Base-by-base conservation (phyloP, 2,329 filamentous ascomycete species). In the Phoma sp. region DNA sequence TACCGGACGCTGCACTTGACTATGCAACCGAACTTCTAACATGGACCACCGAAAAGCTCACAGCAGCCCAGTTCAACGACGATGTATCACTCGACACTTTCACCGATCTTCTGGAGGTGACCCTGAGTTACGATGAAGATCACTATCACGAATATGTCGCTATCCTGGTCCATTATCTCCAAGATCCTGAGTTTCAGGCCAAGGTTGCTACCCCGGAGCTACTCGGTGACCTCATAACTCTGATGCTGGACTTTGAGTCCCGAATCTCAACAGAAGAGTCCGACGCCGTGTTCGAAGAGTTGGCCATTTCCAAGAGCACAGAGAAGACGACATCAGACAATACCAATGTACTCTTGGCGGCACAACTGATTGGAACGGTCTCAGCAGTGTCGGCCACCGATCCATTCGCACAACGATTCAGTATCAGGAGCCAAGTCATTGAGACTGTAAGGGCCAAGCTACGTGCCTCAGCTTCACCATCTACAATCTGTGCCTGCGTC, bases 11-110 rank as follows among this genome's bases (percentile, higher is more conserved):
- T 25, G 71, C 64, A 7, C 47, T 71, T 4, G 70, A 74, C 32
- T 74, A 74, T 49, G 72, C 71, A 10, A 66, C 63, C 10, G 73
- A 75, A 33, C 59, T 76, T 15, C 54, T 76, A 4, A 65, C 63
- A 19, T 75, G 71, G 71, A 69, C 70, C 12, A 72, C 71, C 4
- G 70, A 72, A 21, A 71, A 74, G 44, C 67, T 76, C 29, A 70
- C 65, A n/a, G 62, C 72, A 46, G 55, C 55, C 13, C 71, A 75
- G 43, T 57, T 75, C 15, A 65, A 68, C n/a, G 69, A 73, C 55
- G 61, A 57, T 15, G 62, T 61, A 27, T 74, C 73, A 4, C 43
- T 72, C 6, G 51, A 61, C 40, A 67, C 65, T 5, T 72, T 74
- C 48, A 53, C 62, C 15, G 58, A 65, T 41, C 55, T 75, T 33